Conservation (phyloP, 768 basidiomycete genomes). For the Bullera alba region DNA sequence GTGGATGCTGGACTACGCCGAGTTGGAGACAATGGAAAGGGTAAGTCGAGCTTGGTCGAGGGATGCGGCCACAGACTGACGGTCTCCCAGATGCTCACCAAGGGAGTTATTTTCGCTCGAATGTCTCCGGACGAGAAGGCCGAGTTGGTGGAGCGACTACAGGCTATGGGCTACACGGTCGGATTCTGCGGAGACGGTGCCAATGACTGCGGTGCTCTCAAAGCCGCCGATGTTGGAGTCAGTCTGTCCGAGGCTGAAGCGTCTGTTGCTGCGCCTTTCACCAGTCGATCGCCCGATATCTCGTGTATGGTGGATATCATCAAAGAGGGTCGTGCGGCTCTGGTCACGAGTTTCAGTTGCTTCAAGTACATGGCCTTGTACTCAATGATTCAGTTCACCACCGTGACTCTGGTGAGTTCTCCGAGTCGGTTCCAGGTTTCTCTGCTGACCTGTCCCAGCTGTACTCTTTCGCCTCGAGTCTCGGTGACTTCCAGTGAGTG, state of each 20-base stretch:
- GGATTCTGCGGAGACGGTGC: constrained; percentile 99
- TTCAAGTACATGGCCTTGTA: constrained; percentile 99
- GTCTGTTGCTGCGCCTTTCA: constrained; percentile 96
- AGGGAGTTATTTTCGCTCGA: constrained; percentile 89
- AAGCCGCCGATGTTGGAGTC: constrained; percentile 95
- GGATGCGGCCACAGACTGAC: neutral
- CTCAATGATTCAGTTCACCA: constrained; percentile 98
- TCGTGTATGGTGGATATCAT: constrained; percentile 93
- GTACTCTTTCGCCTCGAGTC: constrained; percentile 91
- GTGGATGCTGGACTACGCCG: constrained; percentile 95
- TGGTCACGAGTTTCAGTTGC: constrained; percentile 97
- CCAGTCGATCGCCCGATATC: constrained; percentile 86
- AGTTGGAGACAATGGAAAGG: constrained; percentile 85
- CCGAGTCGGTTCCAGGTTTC: neutral
- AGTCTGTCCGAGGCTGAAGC: constrained; percentile 97
- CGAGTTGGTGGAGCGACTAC: constrained; percentile 90
- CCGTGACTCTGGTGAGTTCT: constrained; percentile 61
- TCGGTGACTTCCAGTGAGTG: constrained; percentile 87
- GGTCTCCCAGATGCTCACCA: constrained; percentile 83
- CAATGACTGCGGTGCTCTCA: constrained; percentile 96
- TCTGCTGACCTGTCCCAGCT: constrained; percentile 44
- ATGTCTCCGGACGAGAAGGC: constrained; percentile 99
- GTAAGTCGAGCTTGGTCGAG: constrained; percentile 50
- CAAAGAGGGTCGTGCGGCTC: constrained; percentile 87
- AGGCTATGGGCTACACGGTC: constrained; percentile 87